Evolutionary conservation across 305 asterid species (phyloP), one percentile per base, ranked within the genome.

Genomic region (Andrographis paniculata): DNA sequence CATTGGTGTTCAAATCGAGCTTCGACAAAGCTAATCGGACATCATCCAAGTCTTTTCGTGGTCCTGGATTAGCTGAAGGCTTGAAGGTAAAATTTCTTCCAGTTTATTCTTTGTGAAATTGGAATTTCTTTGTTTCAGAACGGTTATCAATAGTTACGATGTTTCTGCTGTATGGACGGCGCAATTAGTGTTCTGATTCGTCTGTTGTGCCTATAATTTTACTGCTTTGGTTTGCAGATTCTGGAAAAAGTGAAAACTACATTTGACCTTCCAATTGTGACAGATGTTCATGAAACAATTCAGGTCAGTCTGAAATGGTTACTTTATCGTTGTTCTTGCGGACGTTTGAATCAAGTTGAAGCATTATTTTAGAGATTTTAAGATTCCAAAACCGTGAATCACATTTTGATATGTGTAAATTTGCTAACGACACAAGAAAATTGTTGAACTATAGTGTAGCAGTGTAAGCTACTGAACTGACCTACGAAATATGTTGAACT

Each of bases 191-290:
- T 3, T 17, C 13, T 8, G 12, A 37, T 37, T 17, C 14, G 42
- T 7, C 17, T 37, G 42, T 37, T 1, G 14, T 37, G 42, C 17
- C 17, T 37, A 2, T 5, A 14, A 14, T 31, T 30, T 44, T 48
- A 45, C 17, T 36, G 28, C 10, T 45, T 27, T 49, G 30, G 13
- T 40, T 56, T 53, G 57, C 72, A 86, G 96, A 85, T 83, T 23
- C 94, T 91, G 64, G 95, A 86, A 70, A 89, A 68, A 69, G 96
- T 91, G 56, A 91, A 86, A 53, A 48, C 69, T 2, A 75, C 75
- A 1, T 83, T 76, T 66, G 95, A 78, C 53, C 15, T 91, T 51
- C 96, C 98, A 33, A 52, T 86, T 50, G 74, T 91, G 24, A 91
- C 98, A 47, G 98, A 89, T 62, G 94, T 89, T 35, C 96, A 89